Evolutionary conservation across 306 rosid genomes (phyloP).

Genomic region (Medicago lupulina): DNA sequence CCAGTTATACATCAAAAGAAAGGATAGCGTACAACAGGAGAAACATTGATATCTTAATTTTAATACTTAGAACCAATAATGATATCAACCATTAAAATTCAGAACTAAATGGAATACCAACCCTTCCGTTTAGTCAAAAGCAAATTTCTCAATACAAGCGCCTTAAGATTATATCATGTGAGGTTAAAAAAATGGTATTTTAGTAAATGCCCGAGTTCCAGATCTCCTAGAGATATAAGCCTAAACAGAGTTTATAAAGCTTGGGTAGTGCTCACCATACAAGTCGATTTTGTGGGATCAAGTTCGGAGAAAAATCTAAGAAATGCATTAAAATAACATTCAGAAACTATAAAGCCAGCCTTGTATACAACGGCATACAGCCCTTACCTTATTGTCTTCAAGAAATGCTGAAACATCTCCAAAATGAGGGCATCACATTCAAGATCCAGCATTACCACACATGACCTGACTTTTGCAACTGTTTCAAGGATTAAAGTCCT

Average conservation of each 20-base stretch:
- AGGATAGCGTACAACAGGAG: not conserved
- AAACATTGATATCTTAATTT: constrained; percentile 9
- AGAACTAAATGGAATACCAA: constrained; percentile 9
- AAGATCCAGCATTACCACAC: constrained; percentile 95
- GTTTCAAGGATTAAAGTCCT: constrained; percentile 77
- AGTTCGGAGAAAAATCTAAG: not conserved
- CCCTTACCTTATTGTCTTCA: constrained; percentile 72
- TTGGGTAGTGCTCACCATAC: not conserved
- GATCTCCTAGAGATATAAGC: not conserved
- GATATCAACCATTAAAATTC: constrained; percentile 14
- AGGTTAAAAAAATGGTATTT: not conserved
- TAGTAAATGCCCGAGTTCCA: not conserved
- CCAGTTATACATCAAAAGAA: constrained; percentile 1
- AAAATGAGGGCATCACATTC: constrained; percentile 86
- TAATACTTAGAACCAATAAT: constrained; percentile 7
- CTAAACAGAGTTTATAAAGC: not conserved
- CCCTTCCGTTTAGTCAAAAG: constrained; percentile 21
- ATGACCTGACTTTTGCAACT: constrained; percentile 88
- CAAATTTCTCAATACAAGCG: constrained; percentile 30
- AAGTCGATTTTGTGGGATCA: not conserved
- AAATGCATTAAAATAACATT: constrained; percentile 4
- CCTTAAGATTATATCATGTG: not conserved
- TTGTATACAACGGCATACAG: not conserved
- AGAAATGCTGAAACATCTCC: constrained; percentile 93
- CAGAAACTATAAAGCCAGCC: constrained; percentile 28